A percentile compares a stretch with the other conserved stretches of the same genome.
phyloP scores from a whole-genome alignment of 345 rosid species.

The Eucalyptus coolabah region DNA sequence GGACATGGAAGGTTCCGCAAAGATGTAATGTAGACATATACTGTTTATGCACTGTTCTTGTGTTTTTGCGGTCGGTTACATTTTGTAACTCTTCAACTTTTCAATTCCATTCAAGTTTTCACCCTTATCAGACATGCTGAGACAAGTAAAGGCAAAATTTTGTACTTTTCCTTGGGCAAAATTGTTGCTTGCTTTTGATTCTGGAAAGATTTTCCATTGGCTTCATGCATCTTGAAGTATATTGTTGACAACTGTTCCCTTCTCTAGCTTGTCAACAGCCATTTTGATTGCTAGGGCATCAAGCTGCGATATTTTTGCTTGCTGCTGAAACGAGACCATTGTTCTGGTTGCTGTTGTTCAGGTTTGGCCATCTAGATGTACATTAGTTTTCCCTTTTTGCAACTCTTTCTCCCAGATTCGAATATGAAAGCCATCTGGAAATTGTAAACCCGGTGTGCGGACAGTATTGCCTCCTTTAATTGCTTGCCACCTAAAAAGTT shows the following conservation, averaged over 20 bases:
- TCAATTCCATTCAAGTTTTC: neutral
- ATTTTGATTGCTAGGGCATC: neutral
- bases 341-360: neutral
- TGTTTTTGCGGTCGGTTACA: neutral
- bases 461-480: conserved; percentile 62
- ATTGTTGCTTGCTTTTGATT: neutral
- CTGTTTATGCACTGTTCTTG: neutral
- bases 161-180: neutral
- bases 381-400: neutral
- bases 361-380: neutral
- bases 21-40: neutral
- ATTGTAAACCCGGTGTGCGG: conserved; percentile 84
- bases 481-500: conserved; percentile 50
- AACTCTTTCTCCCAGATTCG: conserved; percentile 31
- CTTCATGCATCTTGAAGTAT: neutral
- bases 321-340: neutral
- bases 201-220: neutral
- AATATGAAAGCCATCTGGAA: conserved; percentile 68
- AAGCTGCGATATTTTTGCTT: neutral
- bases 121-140: neutral
- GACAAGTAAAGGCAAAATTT: neutral
- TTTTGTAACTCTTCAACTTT: neutral
- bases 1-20: neutral
- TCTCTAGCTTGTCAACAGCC: neutral
- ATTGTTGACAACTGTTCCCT: neutral